Base-by-base conservation (phyloP, 768 basidiomycete genomes). In the Amanita phalloides region DNA sequence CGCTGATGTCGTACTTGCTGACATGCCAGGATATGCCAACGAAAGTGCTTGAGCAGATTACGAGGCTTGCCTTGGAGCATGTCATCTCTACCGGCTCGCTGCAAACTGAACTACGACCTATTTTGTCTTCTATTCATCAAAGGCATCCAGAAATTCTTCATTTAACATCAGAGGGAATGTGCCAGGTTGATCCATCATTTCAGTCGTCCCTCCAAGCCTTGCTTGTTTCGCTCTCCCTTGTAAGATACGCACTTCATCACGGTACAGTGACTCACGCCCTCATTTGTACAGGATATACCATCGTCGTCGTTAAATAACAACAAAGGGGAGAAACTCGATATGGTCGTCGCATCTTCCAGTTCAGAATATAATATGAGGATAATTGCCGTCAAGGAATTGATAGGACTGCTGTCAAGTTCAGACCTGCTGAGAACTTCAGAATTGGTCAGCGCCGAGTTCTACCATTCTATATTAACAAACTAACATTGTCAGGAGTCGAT, bases 51-150 rank as follows among this genome's bases (percentile, higher is more conserved):
- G 63, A 64, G 41, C 64, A 62, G 3, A 43, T 68, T 7, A 55
- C 68, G 1, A 54, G 49, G 8, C 47, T 61, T 7, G 61, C 76
- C 2, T 48, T 73, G 6, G 55, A 57, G 17, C 45, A 60, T 37
- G 57, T 57, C 6, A 42, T 70, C 1, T 54, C 65, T 38, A 54
- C 58, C 1, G 66, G 68, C 45, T 54, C 55, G 3, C 50, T 60
- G 20, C 51, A 45, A 14, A 30, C 21, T 17, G 33, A 36, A 36
- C 13, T 52, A 14, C 42, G 51, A 21, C 21, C 63, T 11, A 59
- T 88, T 0, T 69, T 92, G 35, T 70, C 74, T 7, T 67, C 69
- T 23, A 62, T 90, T 9, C 77, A 85, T 48, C 90, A 90, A 57
- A 79, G 85, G 17, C 71, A 86, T 58, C 76, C 82, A 0, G 11